These are phyloP conservation scores for Talaromyces sp. DNA, from an alignment of 2,329 filamentous ascomycete genomes.

Conservation along the genomic window DNA sequence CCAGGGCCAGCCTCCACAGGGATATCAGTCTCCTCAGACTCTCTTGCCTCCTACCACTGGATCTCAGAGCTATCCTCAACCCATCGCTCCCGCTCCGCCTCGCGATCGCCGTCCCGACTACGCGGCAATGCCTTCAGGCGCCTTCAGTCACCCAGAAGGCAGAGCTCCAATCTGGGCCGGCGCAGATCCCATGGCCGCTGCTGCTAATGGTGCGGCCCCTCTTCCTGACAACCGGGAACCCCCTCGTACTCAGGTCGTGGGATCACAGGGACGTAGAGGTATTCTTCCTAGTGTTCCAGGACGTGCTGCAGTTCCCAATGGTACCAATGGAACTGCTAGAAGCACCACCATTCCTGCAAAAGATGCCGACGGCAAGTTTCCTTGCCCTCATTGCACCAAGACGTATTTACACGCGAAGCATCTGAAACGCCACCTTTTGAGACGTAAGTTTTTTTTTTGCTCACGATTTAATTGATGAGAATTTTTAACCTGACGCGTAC, in stretches of 20 bases:
- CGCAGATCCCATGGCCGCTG: conserved; percentile 36
- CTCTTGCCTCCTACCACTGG: conserved; percentile 65
- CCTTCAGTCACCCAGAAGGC: conserved; percentile 55
- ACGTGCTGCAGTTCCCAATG: conserved; percentile 64
- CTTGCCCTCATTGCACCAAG: conserved; percentile 96
- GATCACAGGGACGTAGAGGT: conserved; percentile 85
- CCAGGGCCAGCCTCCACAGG: conserved; percentile 36
- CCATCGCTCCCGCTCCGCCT: conserved; percentile 66
- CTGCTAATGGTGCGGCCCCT: conserved; percentile 33
- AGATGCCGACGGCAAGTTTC: conserved; percentile 96
- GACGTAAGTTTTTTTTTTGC: conserved; percentile 66
- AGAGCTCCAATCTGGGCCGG: conserved; percentile 50
- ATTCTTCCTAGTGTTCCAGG: conserved; percentile 89
- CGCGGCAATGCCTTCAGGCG: conserved; percentile 66
- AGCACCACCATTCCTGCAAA: conserved; percentile 83
- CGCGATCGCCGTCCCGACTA: conserved; percentile 48
- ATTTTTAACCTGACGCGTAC: background rate
- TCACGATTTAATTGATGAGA: no score
- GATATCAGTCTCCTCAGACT: conserved; percentile 36
- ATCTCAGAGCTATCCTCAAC: conserved; percentile 65
- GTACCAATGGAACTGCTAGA: conserved; percentile 63
- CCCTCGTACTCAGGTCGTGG: conserved; percentile 74
- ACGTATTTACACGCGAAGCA: conserved; percentile 97
- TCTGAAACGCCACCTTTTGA: conserved; percentile 87
- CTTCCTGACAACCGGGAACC: conserved; percentile 39